phyloP scores from a whole-genome alignment of 805 yeast species.

The Ogataea pignaliae region DNA sequence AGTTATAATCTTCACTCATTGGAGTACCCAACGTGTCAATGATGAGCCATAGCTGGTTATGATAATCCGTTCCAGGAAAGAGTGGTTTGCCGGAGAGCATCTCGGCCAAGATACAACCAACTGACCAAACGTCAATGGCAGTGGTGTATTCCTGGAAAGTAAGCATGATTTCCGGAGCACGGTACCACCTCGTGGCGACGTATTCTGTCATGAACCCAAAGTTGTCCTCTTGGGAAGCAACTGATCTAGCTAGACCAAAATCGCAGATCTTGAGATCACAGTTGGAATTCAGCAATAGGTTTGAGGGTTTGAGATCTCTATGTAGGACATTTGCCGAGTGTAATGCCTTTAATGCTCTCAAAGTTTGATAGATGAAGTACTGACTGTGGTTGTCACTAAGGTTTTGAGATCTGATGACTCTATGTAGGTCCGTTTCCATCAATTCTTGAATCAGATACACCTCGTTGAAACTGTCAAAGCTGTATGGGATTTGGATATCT shows the following conservation, averaged over 20 bases:
- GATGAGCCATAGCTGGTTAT: slow-evolving; percentile 81
- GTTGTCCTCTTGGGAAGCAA: slow-evolving; percentile 59
- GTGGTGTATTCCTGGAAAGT: slow-evolving; percentile 90
- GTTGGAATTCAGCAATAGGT: slow-evolving; percentile 79
- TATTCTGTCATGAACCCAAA: slow-evolving; percentile 91
- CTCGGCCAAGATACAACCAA: slow-evolving; percentile 93
- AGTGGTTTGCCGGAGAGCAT: slow-evolving; percentile 80
- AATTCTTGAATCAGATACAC: slow-evolving; percentile 85
- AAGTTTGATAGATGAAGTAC: slow-evolving; percentile 85
- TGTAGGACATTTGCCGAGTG: slow-evolving; percentile 94
- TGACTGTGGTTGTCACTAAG: slow-evolving; percentile 91
- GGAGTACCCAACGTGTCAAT: slow-evolving; percentile 89
- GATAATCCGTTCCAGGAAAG: slow-evolving; percentile 93
- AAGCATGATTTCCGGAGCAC: slow-evolving; percentile 97
- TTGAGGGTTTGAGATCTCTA: slow-evolving; percentile 88
- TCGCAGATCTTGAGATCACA: slow-evolving; percentile 94
- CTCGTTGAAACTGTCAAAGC: slow-evolving; percentile 73
- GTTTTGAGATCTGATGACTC: slow-evolving; percentile 76
- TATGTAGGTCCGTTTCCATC: slow-evolving; percentile 84
- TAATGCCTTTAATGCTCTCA: slow-evolving; percentile 83
- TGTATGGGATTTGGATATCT: slow-evolving; percentile 82
- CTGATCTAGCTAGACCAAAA: slow-evolving; percentile 80
- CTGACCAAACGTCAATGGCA: slow-evolving; percentile 96
- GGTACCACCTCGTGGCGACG: slow-evolving; percentile 96
- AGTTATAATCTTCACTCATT: slow-evolving; percentile 65